Evolutionary conservation across 306 rosid species (phyloP).

Genomic region (Ochetophila trinervis): DNA sequence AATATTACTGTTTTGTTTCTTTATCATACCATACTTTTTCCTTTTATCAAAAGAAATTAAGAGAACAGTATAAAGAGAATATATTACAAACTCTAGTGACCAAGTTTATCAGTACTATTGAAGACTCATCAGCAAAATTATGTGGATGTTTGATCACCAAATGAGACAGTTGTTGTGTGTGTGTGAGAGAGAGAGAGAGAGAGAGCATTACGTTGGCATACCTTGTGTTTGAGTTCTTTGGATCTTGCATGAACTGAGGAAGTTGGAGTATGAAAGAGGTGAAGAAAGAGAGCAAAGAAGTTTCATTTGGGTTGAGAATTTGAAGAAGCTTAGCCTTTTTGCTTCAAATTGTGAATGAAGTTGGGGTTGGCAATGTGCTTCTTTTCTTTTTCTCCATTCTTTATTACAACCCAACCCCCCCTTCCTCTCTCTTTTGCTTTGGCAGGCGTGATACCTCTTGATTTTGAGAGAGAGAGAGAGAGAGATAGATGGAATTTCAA

Average conservation of each 20-base stretch:
- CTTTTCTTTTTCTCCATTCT: constrained; percentile 51
- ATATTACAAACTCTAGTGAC: no score
- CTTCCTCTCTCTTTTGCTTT: constrained; percentile 50
- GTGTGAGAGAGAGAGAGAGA: constrained; percentile 16
- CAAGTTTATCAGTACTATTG: no score
- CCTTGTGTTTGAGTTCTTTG: constrained; percentile 73
- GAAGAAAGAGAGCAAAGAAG: constrained; percentile 44
- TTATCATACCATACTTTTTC: no score
- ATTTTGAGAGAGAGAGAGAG: constrained; percentile 22
- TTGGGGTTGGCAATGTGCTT: constrained; percentile 53
- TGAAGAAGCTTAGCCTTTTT: constrained; percentile 25
- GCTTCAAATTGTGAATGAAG: constrained; percentile 27
- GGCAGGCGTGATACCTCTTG: constrained; percentile 52
- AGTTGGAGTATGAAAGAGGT: constrained; percentile 36
- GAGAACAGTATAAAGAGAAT: no score
- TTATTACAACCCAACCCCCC: constrained; percentile 37
- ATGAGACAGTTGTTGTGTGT: no score
- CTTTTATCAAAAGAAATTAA: no score
- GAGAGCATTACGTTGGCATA: constrained; percentile 28
- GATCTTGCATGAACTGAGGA: constrained; percentile 87
- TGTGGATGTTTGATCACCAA: no score
- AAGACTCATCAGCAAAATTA: no score
- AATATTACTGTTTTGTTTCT: no score
- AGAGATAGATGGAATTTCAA: constrained; percentile 24
- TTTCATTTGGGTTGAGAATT: constrained; percentile 60